Percentiles rank a stretch among this genome's conserved stretches.
These are phyloP conservation scores for Phytophthora cryptogea DNA, from an alignment of 352 stramenopile genomes.

Conservation along the genomic window DNA sequence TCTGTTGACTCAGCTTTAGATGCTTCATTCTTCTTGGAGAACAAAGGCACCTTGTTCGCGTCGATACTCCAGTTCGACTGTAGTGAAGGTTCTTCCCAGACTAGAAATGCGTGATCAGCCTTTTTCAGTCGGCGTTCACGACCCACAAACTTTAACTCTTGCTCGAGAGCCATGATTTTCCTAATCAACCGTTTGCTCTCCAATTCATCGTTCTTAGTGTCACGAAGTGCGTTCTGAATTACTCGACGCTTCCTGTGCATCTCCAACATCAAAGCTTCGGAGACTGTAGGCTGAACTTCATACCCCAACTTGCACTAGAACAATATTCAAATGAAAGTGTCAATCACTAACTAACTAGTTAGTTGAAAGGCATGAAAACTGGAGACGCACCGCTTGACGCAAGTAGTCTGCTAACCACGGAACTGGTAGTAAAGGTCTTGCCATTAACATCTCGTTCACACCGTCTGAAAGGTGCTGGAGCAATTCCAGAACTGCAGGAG, in stretches of 20 bases:
- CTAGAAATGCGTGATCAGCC: slow-evolving; percentile 48
- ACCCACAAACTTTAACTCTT: slow-evolving; percentile 38
- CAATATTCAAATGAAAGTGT: not conserved
- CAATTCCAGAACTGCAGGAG: slow-evolving; percentile 34
- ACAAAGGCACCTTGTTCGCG: slow-evolving; percentile 29
- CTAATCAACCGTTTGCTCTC: slow-evolving; percentile 57
- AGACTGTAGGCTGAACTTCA: slow-evolving; percentile 44
- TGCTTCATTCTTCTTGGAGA: slow-evolving; percentile 5
- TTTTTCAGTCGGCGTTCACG: slow-evolving; percentile 41
- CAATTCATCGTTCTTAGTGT: slow-evolving; percentile 53
- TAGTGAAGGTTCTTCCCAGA: slow-evolving; percentile 26
- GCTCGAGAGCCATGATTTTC: slow-evolving; percentile 40
- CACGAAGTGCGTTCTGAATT: slow-evolving; percentile 55
- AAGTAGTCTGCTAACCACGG: slow-evolving; percentile 67
- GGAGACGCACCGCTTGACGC: slow-evolving; percentile 44
- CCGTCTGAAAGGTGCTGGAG: slow-evolving; percentile 62
- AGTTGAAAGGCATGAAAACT: not conserved
- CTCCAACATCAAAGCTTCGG: slow-evolving; percentile 52
- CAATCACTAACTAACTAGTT: not conserved
- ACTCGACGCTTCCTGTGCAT: slow-evolving; percentile 76
- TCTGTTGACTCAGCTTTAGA: not conserved
- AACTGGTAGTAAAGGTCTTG: slow-evolving; percentile 49
- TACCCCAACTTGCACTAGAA: slow-evolving; percentile 65
- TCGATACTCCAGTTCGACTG: slow-evolving; percentile 66
- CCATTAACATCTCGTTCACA: slow-evolving; percentile 51